Evolutionary conservation across 73 alveolate species (phyloP).

Genomic region (Breviolum minutum): DNA sequence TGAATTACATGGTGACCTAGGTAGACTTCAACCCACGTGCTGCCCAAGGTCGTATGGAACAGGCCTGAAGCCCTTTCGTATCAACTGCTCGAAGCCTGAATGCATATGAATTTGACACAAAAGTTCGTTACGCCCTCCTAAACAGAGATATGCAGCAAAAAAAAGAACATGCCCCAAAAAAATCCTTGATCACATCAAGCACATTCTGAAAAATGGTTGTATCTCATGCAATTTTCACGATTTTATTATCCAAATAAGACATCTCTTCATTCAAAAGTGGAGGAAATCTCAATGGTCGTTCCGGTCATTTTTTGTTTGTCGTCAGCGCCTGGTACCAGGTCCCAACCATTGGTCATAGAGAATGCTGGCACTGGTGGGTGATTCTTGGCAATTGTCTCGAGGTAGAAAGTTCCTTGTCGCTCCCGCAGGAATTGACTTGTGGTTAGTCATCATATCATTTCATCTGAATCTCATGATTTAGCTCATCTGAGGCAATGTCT

Average conservation of each 20-base stretch:
- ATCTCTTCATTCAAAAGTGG: neutral
- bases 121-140: no score
- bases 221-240: neutral
- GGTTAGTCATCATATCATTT: no score
- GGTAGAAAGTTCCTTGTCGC: neutral
- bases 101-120: neutral
- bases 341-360: slow-evolving; percentile 19
- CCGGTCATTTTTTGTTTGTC: neutral
- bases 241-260: neutral
- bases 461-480: no score
- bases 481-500: no score
- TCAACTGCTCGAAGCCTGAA: neutral
- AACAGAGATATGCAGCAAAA: no score
- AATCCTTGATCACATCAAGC: neutral
- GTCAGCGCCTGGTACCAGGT: slow-evolving; percentile 5
- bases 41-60: slow-evolving; percentile 2
- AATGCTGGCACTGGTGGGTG: slow-evolving; percentile 32
- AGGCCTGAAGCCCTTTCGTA: neutral
- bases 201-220: neutral
- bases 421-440: no score
- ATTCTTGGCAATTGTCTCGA: neutral
- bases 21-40: neutral
- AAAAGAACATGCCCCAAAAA: no score
- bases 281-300: neutral
- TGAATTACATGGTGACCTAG: neutral